These are phyloP conservation scores for Schizochytrium sp. DNA, from an alignment of 108 stramenopile genomes.

Conservation along the genomic window DNA sequence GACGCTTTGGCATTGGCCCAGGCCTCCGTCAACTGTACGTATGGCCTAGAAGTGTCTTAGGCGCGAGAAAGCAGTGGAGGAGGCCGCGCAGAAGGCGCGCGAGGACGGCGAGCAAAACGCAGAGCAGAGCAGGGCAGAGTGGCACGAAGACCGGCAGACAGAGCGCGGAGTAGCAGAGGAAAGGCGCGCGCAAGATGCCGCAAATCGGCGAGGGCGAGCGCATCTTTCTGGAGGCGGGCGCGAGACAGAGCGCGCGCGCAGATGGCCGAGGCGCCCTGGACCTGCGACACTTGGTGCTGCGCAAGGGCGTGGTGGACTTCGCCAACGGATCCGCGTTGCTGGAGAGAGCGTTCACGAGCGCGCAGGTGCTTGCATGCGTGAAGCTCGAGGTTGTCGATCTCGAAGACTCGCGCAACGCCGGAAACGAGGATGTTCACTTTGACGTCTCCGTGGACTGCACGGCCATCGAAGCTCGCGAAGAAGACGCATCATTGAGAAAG, in stretches of 20 bases:
- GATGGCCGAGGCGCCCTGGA: not conserved
- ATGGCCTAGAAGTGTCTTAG: too few relatives aligned
- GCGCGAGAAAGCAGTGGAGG: too few relatives aligned
- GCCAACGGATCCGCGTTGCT: not conserved
- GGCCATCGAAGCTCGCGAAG: not conserved
- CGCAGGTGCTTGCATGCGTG: not conserved
- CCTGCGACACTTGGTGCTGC: not conserved
- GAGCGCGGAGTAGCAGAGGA: not conserved
- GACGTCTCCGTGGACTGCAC: conserved; percentile 3
- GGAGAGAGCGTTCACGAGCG: not conserved
- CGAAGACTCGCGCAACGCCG: not conserved
- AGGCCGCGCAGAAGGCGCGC: too few relatives aligned
- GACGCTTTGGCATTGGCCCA: too few relatives aligned
- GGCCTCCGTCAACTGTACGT: too few relatives aligned
- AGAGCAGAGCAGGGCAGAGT: not conserved
- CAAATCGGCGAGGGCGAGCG: not conserved
- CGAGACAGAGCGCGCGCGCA: not conserved
- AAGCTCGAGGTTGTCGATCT: not conserved
- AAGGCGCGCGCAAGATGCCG: not conserved
- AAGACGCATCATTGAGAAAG: not conserved
- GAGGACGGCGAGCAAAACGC: too few relatives aligned
- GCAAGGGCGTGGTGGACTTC: not conserved
- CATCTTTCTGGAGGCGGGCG: not conserved
- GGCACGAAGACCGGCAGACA: not conserved
- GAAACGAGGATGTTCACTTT: not conserved